These are phyloP conservation scores for Paramecium octaurelia DNA, from an alignment of 73 alveolate species.

Conservation along the genomic window DNA sequence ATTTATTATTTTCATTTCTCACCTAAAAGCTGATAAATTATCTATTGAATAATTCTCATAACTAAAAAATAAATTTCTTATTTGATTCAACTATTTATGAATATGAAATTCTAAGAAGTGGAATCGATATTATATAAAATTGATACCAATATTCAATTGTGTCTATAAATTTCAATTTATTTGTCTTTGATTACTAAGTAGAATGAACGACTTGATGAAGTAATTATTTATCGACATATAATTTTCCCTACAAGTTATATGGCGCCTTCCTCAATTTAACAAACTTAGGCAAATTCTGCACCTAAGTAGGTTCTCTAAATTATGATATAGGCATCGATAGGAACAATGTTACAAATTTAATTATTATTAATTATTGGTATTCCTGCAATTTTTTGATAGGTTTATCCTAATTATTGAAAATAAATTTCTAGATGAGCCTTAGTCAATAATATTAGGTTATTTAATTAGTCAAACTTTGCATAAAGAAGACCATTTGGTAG, in stretches of 20 bases:
- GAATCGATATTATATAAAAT: no score
- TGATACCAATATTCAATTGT: neutral
- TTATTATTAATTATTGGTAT: neutral
- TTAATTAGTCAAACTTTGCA: neutral
- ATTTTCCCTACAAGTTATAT: neutral
- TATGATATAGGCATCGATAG: neutral
- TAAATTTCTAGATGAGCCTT: neutral
- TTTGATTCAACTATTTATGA: no score
- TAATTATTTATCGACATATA: neutral
- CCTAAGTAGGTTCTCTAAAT: neutral
- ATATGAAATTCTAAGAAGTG: no score
- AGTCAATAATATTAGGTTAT: neutral
- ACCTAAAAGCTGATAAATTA: neutral
- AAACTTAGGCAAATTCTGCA: neutral
- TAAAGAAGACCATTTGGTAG: neutral
- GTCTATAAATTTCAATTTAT: neutral
- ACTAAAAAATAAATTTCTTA: no score
- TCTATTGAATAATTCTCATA: neutral
- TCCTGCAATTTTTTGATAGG: neutral
- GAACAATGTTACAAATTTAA: neutral
- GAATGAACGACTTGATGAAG: neutral
- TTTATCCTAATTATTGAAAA: neutral
- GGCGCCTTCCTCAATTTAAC: neutral
- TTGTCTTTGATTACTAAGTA: neutral
- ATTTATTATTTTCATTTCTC: neutral